Conservation (phyloP, 805 yeast genomes). For the Priceomyces castillae region DNA sequence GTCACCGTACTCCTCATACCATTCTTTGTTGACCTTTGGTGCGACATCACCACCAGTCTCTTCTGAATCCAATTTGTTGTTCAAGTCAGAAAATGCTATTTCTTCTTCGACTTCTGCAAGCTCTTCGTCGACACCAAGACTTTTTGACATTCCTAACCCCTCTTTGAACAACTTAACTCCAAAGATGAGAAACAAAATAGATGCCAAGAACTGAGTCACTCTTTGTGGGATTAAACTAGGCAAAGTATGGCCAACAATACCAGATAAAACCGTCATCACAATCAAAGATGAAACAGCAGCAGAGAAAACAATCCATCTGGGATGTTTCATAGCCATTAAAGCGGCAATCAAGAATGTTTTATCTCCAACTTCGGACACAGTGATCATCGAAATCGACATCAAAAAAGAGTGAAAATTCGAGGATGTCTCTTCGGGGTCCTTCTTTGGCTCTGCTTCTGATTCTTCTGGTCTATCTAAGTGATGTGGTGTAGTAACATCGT, state of each 20-base stretch:
- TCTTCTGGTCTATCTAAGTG: background rate
- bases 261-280: slow-evolving; percentile 89
- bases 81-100: slow-evolving; percentile 61
- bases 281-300: slow-evolving; percentile 84
- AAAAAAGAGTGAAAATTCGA: slow-evolving; percentile 53
- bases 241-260: slow-evolving; percentile 86
- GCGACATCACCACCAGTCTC: slow-evolving; percentile 50
- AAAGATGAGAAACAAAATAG: slow-evolving; percentile 74
- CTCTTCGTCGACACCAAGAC: slow-evolving; percentile 89
- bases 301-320: slow-evolving; percentile 78
- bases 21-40: slow-evolving; percentile 16
- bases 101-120: slow-evolving; percentile 97
- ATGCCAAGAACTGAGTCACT: slow-evolving; percentile 79
- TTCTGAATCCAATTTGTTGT: slow-evolving; percentile 47
- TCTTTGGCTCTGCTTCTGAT: background rate
- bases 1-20: slow-evolving; percentile 28
- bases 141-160: slow-evolving; percentile 77
- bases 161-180: slow-evolving; percentile 75
- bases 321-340: slow-evolving; percentile 94
- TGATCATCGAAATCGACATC: slow-evolving; percentile 86
- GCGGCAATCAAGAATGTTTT: slow-evolving; percentile 97
- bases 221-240: slow-evolving; percentile 80
- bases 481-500: background rate
- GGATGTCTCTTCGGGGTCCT: slow-evolving; percentile 8
- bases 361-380: slow-evolving; percentile 95